phyloP scores from a whole-genome alignment of 2,329 filamentous ascomycete genomes.

The Microdochium bolleyi region DNA sequence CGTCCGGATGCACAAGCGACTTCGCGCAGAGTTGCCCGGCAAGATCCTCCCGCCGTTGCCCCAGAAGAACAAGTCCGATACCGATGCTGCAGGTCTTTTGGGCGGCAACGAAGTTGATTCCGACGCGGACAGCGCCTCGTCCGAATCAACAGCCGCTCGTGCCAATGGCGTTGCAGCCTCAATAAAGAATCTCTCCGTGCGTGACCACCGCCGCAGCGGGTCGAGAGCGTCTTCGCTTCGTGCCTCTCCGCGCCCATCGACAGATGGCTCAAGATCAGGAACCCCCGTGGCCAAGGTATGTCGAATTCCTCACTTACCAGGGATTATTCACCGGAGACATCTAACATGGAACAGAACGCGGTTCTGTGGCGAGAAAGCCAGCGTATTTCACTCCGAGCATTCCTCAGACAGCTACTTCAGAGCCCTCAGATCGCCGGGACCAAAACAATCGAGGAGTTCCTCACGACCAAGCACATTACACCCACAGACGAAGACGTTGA shows the following conservation, averaged over 20 bases:
- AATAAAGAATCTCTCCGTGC: slow-evolving; percentile 33
- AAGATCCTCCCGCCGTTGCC: slow-evolving; percentile 82
- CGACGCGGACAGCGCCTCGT: slow-evolving; percentile 66
- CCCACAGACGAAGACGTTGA: slow-evolving; percentile 74
- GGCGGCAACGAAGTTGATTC: slow-evolving; percentile 61
- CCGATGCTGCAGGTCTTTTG: slow-evolving; percentile 52
- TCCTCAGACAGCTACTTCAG: slow-evolving; percentile 76
- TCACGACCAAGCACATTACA: slow-evolving; percentile 64
- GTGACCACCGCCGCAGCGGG: slow-evolving; percentile 28
- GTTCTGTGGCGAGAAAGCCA: slow-evolving; percentile 80
- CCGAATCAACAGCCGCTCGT: slow-evolving; percentile 51
- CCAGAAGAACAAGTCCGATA: slow-evolving; percentile 81
- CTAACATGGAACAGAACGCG: slow-evolving; percentile 31
- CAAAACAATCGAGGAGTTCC: slow-evolving; percentile 75
- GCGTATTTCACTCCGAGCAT: slow-evolving; percentile 83
- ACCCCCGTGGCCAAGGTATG: slow-evolving; percentile 21
- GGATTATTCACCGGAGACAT: neutral
- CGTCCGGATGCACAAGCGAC: slow-evolving; percentile 63
- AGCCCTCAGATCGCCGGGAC: slow-evolving; percentile 80
- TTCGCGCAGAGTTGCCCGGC: slow-evolving; percentile 81
- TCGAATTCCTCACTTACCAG: slow-evolving; percentile 1
- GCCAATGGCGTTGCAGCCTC: slow-evolving; percentile 20
- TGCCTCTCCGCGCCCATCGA: slow-evolving; percentile 32
- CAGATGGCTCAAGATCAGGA: slow-evolving; percentile 29
- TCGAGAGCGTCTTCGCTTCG: slow-evolving; percentile 23